Base-by-base conservation (phyloP, 208 protist species). In the Trypanosoma brucei region DNA sequence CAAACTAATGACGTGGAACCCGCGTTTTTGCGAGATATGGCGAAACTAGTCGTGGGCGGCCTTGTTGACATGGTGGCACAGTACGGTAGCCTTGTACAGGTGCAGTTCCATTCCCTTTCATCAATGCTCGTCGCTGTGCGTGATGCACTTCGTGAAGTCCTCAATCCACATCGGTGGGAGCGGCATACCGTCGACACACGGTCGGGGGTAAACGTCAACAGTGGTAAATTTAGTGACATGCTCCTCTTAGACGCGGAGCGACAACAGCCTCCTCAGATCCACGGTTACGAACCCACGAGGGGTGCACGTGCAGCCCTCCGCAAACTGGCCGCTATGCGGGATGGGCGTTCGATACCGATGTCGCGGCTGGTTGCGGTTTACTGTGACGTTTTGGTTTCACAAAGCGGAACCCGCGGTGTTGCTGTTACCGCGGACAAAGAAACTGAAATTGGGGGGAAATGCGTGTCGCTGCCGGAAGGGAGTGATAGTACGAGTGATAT, bases 81-180 rank as follows among this genome's bases (percentile, higher is more conserved):
- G 11, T 86, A 81, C 65, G 65, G 46, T 31, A 40, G 70, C 8
- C 69, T 92, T 8, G 70, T 84, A 3, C 56, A 68, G 38, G 49
- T 68, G 3, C 65, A 76, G 38, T 80, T 92, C 55, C 57, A 68
- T 51, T 51, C 39, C 5, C 56, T 81, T 54, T 36, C 63, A 45
- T 58, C 76, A 2, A 60, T 92, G 57, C 73, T 59, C 33, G 38
- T 50, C 13, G 85, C 79, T 0, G 35, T 88, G 53, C 37, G 49
- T 22, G 74, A 92, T 60, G 81, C 75, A 36, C 31, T 88, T 33
- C 74, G 72, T 58, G 77, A 80, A 57, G 38, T 86, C 0, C 58
- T 87, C 49, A 76, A 83, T 38, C 78, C 78, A 3, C 50, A 72
- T 2, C 75, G 68, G 30, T 91, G 84, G 84, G 68, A 67, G 2